Conservation (phyloP, 495 filamentous ascomycete genomes). For the Neurospora sp. region DNA sequence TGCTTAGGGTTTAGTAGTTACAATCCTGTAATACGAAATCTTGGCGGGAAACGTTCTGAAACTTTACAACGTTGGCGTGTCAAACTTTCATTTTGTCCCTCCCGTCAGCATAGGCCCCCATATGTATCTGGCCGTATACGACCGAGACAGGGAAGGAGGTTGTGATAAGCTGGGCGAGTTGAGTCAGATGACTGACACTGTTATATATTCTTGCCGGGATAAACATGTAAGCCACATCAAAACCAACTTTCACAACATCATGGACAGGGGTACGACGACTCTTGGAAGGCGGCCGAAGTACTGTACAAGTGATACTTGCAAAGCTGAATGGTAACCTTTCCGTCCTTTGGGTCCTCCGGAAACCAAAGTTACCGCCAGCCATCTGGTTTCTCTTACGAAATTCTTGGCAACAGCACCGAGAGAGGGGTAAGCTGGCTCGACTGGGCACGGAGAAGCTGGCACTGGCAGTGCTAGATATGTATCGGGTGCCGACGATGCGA, state of each 20-base stretch:
- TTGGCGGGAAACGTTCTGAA: too few relatives aligned
- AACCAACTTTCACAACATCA: background rate
- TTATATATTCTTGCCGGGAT: background rate
- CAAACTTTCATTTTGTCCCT: too few relatives aligned
- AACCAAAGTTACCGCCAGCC: background rate
- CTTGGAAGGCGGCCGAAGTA: background rate
- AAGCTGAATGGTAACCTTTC: background rate
- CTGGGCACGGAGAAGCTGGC: background rate
- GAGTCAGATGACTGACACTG: background rate
- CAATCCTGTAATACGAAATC: too few relatives aligned
- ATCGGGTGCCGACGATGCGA: background rate
- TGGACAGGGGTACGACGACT: background rate
- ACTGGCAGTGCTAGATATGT: background rate
- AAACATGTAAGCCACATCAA: background rate
- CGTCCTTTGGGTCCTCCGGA: background rate
- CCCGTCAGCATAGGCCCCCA: too few relatives aligned
- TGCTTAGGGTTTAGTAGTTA: too few relatives aligned
- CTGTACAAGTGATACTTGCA: background rate
- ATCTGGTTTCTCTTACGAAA: background rate
- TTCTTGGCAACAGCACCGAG: background rate
- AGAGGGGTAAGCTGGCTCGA: background rate
- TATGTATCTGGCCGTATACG: background rate
- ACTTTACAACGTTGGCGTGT: too few relatives aligned
- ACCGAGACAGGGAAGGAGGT: background rate
- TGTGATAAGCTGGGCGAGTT: background rate